Percentiles rank a stretch among this genome's conserved stretches.
phyloP scores from a whole-genome alignment of 2,329 filamentous ascomycete genomes.

The Tolypocladium tundrense region DNA sequence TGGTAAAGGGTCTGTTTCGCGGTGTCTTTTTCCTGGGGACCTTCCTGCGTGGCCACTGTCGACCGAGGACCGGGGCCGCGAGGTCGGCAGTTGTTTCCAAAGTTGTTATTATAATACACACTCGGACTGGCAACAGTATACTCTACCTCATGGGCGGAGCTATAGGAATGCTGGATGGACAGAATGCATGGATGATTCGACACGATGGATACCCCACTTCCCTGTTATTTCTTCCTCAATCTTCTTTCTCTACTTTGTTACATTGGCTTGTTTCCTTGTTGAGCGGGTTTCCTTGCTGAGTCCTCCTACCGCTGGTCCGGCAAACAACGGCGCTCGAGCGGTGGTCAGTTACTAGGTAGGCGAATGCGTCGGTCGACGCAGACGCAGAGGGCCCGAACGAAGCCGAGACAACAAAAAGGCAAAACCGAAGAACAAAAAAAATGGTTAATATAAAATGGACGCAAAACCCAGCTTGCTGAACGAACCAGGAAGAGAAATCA shows the following conservation, averaged over 20 bases:
- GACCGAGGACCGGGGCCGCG: not conserved
- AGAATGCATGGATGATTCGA: conserved; percentile 35
- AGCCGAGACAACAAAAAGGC: not conserved
- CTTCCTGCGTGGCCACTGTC: not conserved
- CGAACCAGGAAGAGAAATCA: conserved; percentile 13
- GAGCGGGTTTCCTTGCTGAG: conserved; percentile 4
- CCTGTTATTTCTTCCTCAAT: conserved; percentile 14
- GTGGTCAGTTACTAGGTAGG: not conserved
- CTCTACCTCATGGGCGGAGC: conserved; percentile 3
- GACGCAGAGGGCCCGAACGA: not conserved
- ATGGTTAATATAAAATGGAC: conserved; percentile 5
- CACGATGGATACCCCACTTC: conserved; percentile 33
- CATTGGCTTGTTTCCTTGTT: conserved; percentile 11
- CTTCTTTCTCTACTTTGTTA: conserved; percentile 10
- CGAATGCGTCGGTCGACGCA: not conserved
- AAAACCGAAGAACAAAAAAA: conserved; percentile 5
- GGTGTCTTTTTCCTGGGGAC: not conserved
- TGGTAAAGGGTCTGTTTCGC: not conserved
- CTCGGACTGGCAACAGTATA: conserved; percentile 29
- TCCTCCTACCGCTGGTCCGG: conserved; percentile 13
- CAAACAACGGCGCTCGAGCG: conserved; percentile 4
- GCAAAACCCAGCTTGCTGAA: conserved; percentile 3
- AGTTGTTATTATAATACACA: conserved; percentile 22
- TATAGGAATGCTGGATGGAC: conserved; percentile 22
- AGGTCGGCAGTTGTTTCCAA: not conserved